Evolutionary conservation across 345 rosid species (phyloP).

Genomic region (Triadica sebifera): DNA sequence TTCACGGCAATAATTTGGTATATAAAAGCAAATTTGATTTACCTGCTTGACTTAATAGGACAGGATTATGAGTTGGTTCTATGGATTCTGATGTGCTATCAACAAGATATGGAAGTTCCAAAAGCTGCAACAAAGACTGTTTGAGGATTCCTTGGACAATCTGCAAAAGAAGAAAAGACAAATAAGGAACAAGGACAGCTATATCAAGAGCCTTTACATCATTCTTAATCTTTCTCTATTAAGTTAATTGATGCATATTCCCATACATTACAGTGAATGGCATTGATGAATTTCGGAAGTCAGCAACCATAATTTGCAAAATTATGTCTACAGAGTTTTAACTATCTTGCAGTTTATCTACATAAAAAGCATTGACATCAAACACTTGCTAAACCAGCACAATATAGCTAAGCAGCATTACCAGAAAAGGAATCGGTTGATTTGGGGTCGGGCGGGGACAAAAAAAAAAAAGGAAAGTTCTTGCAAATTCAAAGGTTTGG

Average conservation of each 20-base stretch:
- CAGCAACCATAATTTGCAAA: background rate
- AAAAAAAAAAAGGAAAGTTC: slow-evolving; percentile 55
- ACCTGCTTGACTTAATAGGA: slow-evolving; percentile 45
- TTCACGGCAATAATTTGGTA: background rate
- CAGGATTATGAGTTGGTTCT: slow-evolving; percentile 26
- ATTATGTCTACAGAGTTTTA: background rate
- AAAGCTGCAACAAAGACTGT: slow-evolving; percentile 69
- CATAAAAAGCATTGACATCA: background rate
- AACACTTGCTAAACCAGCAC: background rate
- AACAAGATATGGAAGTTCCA: slow-evolving; percentile 81
- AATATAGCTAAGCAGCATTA: slow-evolving; percentile 13
- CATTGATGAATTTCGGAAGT: background rate
- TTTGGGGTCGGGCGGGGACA: slow-evolving; percentile 41
- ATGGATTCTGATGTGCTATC: slow-evolving; percentile 47
- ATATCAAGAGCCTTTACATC: background rate
- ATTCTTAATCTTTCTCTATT: slow-evolving; percentile 4
- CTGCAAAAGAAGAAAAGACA: slow-evolving; percentile 30
- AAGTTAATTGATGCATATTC: slow-evolving; percentile 7
- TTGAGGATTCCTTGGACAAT: slow-evolving; percentile 62
- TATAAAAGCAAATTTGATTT: slow-evolving; percentile 5
- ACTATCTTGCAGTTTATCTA: background rate
- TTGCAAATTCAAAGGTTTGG: slow-evolving; percentile 67
- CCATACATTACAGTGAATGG: background rate
- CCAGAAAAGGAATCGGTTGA: slow-evolving; percentile 34
- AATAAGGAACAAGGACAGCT: background rate